A percentile compares a stretch with the other conserved stretches of the same genome.
These are phyloP conservation scores for Golubevia pallescens DNA, from an alignment of 1,284 basidiomycete genomes.

Conservation along the genomic window DNA sequence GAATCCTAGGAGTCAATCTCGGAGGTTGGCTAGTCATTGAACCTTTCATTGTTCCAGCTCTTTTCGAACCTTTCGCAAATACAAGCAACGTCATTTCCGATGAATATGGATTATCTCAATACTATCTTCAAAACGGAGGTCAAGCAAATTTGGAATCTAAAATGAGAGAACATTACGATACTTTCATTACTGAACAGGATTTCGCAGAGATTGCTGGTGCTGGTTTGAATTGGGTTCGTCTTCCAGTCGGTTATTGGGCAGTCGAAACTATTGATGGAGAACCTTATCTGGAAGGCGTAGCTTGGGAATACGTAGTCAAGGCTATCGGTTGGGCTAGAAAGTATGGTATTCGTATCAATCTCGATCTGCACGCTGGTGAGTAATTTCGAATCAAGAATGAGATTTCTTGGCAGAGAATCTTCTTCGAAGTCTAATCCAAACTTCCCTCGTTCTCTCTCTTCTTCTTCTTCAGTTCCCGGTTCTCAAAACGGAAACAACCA, in stretches of 20 bases:
- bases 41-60: conserved; percentile 27
- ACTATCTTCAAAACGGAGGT: neutral
- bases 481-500: conserved; percentile 17
- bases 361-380: conserved; percentile 3
- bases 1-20: conserved; percentile 38
- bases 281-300: neutral
- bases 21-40: conserved; percentile 39
- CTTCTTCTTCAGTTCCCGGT: conserved; percentile 13
- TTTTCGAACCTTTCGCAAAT: conserved; percentile 19
- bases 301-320: conserved; percentile 4
- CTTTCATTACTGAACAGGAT: conserved; percentile 5
- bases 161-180: conserved; percentile 1
- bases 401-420: no score
- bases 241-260: conserved; percentile 3
- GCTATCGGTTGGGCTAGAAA: conserved; percentile 6
- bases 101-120: conserved; percentile 2
- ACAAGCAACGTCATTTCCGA: neutral
- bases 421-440: no score
- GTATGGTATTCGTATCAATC: neutral
- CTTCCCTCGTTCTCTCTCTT: no score
- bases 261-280: no score
- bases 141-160: neutral
- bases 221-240: conserved; percentile 4
- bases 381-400: no score
- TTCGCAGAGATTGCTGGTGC: neutral